phyloP scores from a whole-genome alignment of 1,284 basidiomycete species.

The Apiotrichum gracile region DNA sequence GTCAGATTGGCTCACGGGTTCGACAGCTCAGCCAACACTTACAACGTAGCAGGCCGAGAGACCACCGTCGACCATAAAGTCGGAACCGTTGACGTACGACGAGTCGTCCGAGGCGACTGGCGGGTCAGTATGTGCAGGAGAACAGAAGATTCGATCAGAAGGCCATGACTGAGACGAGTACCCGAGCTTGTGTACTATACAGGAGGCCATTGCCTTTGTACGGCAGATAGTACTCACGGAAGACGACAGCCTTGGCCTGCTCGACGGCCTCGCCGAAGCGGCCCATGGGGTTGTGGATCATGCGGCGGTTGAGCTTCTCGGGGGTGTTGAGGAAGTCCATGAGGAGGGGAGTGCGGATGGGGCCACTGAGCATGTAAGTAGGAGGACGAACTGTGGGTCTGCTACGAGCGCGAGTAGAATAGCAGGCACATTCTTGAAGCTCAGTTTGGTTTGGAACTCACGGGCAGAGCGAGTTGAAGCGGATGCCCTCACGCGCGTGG shows the following conservation, averaged over 20 bases:
- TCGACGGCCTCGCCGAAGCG: conserved; percentile 95
- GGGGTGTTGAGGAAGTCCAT: conserved; percentile 98
- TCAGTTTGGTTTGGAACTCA: conserved; percentile 49
- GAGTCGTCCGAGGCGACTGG: conserved; percentile 51
- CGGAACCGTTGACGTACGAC: conserved; percentile 64
- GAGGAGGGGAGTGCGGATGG: conserved; percentile 83
- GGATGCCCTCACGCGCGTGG: conserved; percentile 91
- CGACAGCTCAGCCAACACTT: conserved; percentile 11
- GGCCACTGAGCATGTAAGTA: too few relatives aligned
- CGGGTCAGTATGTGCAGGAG: background rate
- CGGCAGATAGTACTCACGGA: conserved; percentile 58
- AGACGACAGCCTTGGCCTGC: conserved; percentile 82
- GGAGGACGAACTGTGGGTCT: too few relatives aligned
- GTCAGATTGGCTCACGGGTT: too few relatives aligned
- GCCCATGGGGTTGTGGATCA: conserved; percentile 93
- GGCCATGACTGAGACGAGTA: too few relatives aligned
- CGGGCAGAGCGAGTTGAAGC: conserved; percentile 93
- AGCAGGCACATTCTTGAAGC: too few relatives aligned
- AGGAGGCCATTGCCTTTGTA: background rate
- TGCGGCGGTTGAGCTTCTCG: conserved; percentile 84
- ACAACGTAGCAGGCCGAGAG: conserved; percentile 79
- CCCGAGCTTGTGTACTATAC: too few relatives aligned
- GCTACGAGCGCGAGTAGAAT: too few relatives aligned
- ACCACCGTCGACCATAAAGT: conserved; percentile 91
- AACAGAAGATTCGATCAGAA: too few relatives aligned